Conservation (phyloP, 345 rosid genomes). For the Anacardium occidentale region DNA sequence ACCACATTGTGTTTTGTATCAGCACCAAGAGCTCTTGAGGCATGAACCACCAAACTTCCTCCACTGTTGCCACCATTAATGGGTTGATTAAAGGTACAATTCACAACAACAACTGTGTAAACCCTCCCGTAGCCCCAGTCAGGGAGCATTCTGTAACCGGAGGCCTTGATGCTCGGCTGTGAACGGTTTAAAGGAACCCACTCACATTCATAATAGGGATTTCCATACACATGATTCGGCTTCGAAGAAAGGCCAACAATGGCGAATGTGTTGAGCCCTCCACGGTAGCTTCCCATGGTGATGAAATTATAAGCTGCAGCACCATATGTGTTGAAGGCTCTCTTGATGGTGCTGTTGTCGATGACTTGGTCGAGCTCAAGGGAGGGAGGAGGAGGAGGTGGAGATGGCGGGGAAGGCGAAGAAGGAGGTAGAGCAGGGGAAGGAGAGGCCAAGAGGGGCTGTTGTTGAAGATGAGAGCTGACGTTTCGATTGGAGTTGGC, state of each 20-base stretch:
- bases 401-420: slow-evolving; percentile 25
- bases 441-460: slow-evolving; percentile 1
- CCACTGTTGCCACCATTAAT: slow-evolving; percentile 67
- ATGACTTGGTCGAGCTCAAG: slow-evolving; percentile 39
- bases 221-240: slow-evolving; percentile 70
- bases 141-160: slow-evolving; percentile 60
- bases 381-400: slow-evolving; percentile 26
- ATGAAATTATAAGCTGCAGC: slow-evolving; percentile 81
- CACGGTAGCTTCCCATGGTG: slow-evolving; percentile 77
- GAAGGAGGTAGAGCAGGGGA: slow-evolving; percentile 20
- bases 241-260: slow-evolving; percentile 79
- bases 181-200: slow-evolving; percentile 46
- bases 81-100: slow-evolving; percentile 63
- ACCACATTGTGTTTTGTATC: slow-evolving; percentile 54
- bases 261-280: slow-evolving; percentile 67
- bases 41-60: slow-evolving; percentile 62
- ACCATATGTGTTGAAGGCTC: slow-evolving; percentile 66
- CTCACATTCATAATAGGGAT: slow-evolving; percentile 66
- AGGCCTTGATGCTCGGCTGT: slow-evolving; percentile 21
- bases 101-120: slow-evolving; percentile 79
- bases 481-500: slow-evolving; percentile 21
- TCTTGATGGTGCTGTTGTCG: slow-evolving; percentile 48
- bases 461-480: neutral
- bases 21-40: slow-evolving; percentile 70
- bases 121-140: slow-evolving; percentile 97